phyloP scores from a whole-genome alignment of 371 early-diverging fungal genomes.

The Sporodiniella umbellata region DNA sequence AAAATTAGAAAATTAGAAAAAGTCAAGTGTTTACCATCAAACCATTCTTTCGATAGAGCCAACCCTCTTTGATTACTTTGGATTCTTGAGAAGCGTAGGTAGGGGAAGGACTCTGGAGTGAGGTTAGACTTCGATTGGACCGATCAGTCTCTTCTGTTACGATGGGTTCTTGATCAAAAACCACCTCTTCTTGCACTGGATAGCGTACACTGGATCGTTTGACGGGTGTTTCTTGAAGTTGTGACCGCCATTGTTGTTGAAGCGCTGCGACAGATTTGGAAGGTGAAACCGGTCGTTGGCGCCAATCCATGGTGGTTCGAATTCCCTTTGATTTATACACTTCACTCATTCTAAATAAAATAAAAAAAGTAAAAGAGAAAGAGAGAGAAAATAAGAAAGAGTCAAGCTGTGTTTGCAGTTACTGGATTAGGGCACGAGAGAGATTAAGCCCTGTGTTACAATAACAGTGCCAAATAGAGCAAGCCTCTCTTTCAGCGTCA shows the following conservation, averaged over 20 bases:
- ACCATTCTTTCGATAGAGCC: constrained; percentile 41
- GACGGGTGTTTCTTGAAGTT: constrained; percentile 6
- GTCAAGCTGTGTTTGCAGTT: no score
- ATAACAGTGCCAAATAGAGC: constrained; percentile 1
- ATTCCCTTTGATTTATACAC: not conserved
- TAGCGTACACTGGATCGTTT: not conserved
- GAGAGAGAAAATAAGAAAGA: not conserved
- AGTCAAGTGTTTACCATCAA: constrained; percentile 33
- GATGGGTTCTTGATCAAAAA: constrained; percentile 8
- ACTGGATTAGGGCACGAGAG: no score
- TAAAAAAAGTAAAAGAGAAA: not conserved
- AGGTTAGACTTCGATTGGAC: constrained; percentile 14
- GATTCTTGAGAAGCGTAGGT: constrained; percentile 22
- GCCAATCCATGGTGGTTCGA: constrained; percentile 2
- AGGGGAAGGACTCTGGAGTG: constrained; percentile 1
- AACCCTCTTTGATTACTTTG: constrained; percentile 45
- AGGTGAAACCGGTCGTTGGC: constrained; percentile 8
- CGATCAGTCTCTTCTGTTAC: constrained; percentile 8
- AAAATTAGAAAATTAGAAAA: no score
- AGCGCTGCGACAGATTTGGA: constrained; percentile 36
- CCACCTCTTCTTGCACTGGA: not conserved
- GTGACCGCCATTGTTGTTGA: constrained; percentile 36
- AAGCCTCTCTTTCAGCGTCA: no score
- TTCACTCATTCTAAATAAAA: constrained; percentile 6
- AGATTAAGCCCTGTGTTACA: not conserved